phyloP scores from a whole-genome alignment of 2,329 filamentous ascomycete species.

The Colletotrichum navitas region DNA sequence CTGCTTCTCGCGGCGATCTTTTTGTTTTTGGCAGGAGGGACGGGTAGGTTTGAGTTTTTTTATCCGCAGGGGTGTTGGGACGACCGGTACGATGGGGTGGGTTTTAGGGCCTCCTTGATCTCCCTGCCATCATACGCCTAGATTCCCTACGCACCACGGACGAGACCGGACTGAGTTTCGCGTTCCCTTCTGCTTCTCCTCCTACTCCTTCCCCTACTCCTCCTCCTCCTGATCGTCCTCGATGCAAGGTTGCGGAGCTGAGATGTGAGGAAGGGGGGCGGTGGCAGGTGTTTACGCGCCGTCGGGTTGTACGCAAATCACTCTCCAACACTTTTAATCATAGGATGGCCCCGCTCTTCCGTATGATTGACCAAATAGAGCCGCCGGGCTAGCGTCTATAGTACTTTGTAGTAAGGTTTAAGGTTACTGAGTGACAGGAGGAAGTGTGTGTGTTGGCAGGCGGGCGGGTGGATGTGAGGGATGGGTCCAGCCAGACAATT shows the following conservation, averaged over 20 bases:
- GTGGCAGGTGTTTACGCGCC: neutral
- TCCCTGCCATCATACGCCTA: neutral
- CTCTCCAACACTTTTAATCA: neutral
- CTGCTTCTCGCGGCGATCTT: too few species aligned
- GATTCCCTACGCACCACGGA: too few species aligned
- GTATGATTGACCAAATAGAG: neutral
- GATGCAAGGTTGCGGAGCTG: too few species aligned
- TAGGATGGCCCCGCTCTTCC: neutral
- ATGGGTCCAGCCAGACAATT: neutral
- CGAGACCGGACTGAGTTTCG: too few species aligned
- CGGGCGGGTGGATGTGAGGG: neutral
- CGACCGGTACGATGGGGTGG: neutral
- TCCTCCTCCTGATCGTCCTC: too few species aligned
- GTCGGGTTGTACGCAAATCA: neutral
- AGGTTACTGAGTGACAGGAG: neutral
- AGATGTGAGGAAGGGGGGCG: too few species aligned
- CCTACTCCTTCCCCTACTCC: too few species aligned
- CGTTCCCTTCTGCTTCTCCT: too few species aligned
- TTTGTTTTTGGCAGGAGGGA: too few species aligned
- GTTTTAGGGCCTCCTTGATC: neutral
- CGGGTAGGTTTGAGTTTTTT: too few species aligned
- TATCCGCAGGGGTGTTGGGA: too few species aligned
- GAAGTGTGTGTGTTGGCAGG: neutral
- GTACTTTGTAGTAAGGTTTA: neutral
- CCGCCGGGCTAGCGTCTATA: neutral